Evolutionary conservation across 768 basidiomycete genomes (phyloP), one percentile per base, ranked within the genome.

Genomic region (Mycena chlorophos): DNA sequence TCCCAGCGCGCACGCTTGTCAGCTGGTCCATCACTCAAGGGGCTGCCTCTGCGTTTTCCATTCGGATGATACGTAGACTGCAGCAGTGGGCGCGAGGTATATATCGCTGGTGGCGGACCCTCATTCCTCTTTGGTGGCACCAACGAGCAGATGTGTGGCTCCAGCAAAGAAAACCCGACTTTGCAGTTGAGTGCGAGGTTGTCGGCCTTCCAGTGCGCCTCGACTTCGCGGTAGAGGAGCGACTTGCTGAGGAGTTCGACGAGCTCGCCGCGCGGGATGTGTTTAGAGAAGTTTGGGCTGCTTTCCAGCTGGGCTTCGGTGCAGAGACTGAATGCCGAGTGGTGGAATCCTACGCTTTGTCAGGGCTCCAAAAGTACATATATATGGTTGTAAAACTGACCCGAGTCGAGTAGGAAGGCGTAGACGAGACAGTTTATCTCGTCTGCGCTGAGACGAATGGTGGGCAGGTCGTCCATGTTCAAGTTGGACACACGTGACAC

Each of bases 341-440:
- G 91, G 30, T 79, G 77, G 66, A 93, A 90, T 52, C 91, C 91
- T 91, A 37, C 12, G 26, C 61, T 56, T 43, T 39, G 52, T 56
- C 63, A 61, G 30, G 38, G 8, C n/a, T 50, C 16, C 17, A 47
- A 46, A 43, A 51, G 28, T 25, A 31, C 12, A 14, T 23, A n/a
- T 10, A 29, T 27, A 46, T n/a, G 51, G 52, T 19, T 48, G 34
- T 47, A 64, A 58, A 89, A n/a, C n/a, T n/a, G n/a, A n/a, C 91
- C 91, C 28, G 89, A 91, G 63, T 94, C 91, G 61, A 86, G 77
- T 60, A 94, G 83, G 66, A 92, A 94, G 2, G 91, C 80, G 69
- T 93, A 85, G 45, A 94, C 86, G 58, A 93, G 82, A 64, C 87
- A 89, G 68, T 94, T 94, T 57, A 94, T 78, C 67, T 93, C 89